Evolutionary conservation across 1,139 yeast species (phyloP).

Genomic region (Blastobotrys petasosporus): DNA sequence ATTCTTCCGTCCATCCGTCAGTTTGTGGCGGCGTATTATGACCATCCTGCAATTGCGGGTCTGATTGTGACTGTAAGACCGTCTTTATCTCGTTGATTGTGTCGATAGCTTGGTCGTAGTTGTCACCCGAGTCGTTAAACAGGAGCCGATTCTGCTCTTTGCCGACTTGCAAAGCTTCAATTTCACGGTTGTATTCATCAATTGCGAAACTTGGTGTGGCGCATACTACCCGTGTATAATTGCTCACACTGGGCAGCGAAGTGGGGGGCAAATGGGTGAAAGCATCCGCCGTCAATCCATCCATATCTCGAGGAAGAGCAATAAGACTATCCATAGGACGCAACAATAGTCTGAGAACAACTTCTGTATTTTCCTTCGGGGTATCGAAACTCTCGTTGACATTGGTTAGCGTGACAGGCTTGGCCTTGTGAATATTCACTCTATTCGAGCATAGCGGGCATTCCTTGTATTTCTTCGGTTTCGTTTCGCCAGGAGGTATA

Average conservation of each 20-base stretch:
- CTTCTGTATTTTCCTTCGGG: slow-evolving; percentile 58
- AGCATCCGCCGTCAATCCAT: slow-evolving; percentile 6
- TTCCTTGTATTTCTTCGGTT: slow-evolving; percentile 50
- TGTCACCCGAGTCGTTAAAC: slow-evolving; percentile 56
- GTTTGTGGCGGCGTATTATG: background rate
- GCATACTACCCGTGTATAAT: slow-evolving; percentile 54
- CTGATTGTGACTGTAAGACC: slow-evolving; percentile 22
- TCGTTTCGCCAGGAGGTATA: slow-evolving; percentile 12
- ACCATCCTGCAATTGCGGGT: background rate
- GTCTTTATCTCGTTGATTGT: slow-evolving; percentile 42
- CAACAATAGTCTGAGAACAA: slow-evolving; percentile 62
- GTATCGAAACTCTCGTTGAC: slow-evolving; percentile 53
- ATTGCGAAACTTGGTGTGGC: slow-evolving; percentile 53
- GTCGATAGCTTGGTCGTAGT: slow-evolving; percentile 50
- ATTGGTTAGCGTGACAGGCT: slow-evolving; percentile 60
- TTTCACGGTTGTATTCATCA: slow-evolving; percentile 53
- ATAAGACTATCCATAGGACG: slow-evolving; percentile 56
- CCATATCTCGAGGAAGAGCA: slow-evolving; percentile 50
- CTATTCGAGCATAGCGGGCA: slow-evolving; percentile 83
- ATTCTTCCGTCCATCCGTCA: background rate
- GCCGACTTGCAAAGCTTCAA: slow-evolving; percentile 42
- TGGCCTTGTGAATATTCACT: slow-evolving; percentile 52
- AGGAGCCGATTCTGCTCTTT: slow-evolving; percentile 52
- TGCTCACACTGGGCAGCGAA: slow-evolving; percentile 17
- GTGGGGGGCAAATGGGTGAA: slow-evolving; percentile 17